These are phyloP conservation scores for Ampelomyces quisqualis DNA, from an alignment of 2,329 filamentous ascomycete species.

Conservation along the genomic window DNA sequence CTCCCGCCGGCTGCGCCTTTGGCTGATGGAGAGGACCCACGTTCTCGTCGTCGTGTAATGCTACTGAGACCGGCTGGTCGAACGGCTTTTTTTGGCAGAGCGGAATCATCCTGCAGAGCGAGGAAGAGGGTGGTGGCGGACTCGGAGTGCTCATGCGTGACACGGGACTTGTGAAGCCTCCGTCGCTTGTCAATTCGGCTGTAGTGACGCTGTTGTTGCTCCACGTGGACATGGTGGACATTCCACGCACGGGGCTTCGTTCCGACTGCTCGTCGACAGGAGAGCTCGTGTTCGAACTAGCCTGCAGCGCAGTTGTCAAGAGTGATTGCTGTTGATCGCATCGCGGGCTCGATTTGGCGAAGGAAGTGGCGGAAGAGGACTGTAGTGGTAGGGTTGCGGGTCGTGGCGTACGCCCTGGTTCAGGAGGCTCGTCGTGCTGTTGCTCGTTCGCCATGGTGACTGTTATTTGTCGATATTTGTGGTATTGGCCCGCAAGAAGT, in stretches of 20 bases:
- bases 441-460: slow-evolving; percentile 40
- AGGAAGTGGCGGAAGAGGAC: slow-evolving; percentile 44
- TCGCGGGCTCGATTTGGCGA: slow-evolving; percentile 52
- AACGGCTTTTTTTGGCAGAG: slow-evolving; percentile 44
- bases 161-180: slow-evolving; percentile 80
- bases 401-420: slow-evolving; percentile 58
- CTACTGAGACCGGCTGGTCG: slow-evolving; percentile 41
- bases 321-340: slow-evolving; percentile 71
- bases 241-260: slow-evolving; percentile 43
- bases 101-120: slow-evolving; percentile 42
- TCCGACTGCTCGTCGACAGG: slow-evolving; percentile 46
- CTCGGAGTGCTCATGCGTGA: slow-evolving; percentile 84
- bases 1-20: slow-evolving; percentile 42
- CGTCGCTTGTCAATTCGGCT: slow-evolving; percentile 92
- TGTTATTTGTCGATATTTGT: too few species aligned
- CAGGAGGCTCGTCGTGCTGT: slow-evolving; percentile 76
- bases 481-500: slow-evolving; percentile 1
- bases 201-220: slow-evolving; percentile 84
- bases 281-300: slow-evolving; percentile 43
- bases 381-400: slow-evolving; percentile 41
- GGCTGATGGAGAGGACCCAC: slow-evolving; percentile 28
- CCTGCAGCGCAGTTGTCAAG: slow-evolving; percentile 78
- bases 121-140: slow-evolving; percentile 69
- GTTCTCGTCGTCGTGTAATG: slow-evolving; percentile 41
- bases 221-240: slow-evolving; percentile 65